Evolutionary conservation across 116 monocot species (phyloP), one percentile per base, ranked within the genome.

Genomic region (Phalaenopsis hybrid): DNA sequence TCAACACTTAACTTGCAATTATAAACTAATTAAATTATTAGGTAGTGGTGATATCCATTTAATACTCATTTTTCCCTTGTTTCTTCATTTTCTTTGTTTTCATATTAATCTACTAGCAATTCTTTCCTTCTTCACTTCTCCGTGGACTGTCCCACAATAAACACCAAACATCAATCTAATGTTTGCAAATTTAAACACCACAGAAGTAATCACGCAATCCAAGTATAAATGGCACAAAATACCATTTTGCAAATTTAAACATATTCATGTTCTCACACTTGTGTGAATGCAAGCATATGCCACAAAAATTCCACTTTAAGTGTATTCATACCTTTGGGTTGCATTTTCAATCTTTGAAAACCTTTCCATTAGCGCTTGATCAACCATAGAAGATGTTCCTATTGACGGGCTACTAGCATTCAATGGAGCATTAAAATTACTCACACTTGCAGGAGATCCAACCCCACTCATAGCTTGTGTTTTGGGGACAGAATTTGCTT

Each of bases 401-500:
- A 90, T 80, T n/a, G 93, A 91, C 79, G 98, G 93, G 57, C 95
- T 95, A 31, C 58, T 85, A 44, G 90, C 90, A 89, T 86, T 95
- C 63, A 90, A 57, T 74, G 88, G 86, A 73, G 79, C 76, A 88
- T 73, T 88, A 76, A 91, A 85, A 85, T 90, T 95, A 68, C 90
- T 85, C 48, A 95, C 90, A 88, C 98, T 99, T 63, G 92, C 95
- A 87, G 98, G 98, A 81, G 95, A 98, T 65, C 90, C 95, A 73
- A 93, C 95, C 81, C 88, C 93, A 82, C 89, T 94, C 76, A 92
- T 90, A 6, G 81, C 50, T 80, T 91, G 95, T 79, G 88, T 81
- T 88, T 90, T 93, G 20, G 82, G 79, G 4, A 89, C 84, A 81
- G 95, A 92, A 85, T 86, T 95, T 44, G 92, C 65, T 90, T 95